These are phyloP conservation scores for Lichtheimia ramosa DNA, from an alignment of 371 early-diverging fungal genomes.

Conservation along the genomic window DNA sequence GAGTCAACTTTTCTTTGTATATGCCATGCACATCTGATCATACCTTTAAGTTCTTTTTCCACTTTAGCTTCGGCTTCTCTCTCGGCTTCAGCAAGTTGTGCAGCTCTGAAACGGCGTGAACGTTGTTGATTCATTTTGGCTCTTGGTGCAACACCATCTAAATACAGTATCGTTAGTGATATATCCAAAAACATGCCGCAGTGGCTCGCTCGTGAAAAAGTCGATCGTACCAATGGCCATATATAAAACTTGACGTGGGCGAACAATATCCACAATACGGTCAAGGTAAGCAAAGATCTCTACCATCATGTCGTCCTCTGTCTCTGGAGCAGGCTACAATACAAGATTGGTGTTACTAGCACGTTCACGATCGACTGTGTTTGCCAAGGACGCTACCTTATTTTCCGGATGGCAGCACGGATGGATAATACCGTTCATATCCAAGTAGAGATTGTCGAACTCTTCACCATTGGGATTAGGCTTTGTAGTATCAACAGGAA, in stretches of 20 bases:
- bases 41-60: conserved; percentile 51
- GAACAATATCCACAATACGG: conserved; percentile 86
- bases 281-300: conserved; percentile 96
- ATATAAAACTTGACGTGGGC: conserved; percentile 94
- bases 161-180: neutral
- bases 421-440: conserved; percentile 99
- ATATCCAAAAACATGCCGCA: too few relatives aligned
- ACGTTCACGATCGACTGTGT: neutral
- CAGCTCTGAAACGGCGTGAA: conserved; percentile 95
- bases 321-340: conserved; percentile 83
- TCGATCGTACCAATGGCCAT: conserved; percentile 85
- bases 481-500: conserved; percentile 86
- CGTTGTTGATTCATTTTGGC: conserved; percentile 99
- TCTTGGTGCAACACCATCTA: conserved; percentile 99
- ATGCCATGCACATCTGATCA: neutral
- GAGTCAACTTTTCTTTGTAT: neutral
- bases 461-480: conserved; percentile 95
- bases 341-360: neutral
- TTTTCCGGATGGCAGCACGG: conserved; percentile 96
- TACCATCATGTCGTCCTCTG: conserved; percentile 94
- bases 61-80: conserved; percentile 73
- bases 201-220: too few relatives aligned
- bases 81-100: conserved; percentile 81
- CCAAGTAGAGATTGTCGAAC: conserved; percentile 97
- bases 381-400: conserved; percentile 50